Base-by-base conservation (phyloP, 805 yeast species). In the Myxozyma vanderwaltii region DNA sequence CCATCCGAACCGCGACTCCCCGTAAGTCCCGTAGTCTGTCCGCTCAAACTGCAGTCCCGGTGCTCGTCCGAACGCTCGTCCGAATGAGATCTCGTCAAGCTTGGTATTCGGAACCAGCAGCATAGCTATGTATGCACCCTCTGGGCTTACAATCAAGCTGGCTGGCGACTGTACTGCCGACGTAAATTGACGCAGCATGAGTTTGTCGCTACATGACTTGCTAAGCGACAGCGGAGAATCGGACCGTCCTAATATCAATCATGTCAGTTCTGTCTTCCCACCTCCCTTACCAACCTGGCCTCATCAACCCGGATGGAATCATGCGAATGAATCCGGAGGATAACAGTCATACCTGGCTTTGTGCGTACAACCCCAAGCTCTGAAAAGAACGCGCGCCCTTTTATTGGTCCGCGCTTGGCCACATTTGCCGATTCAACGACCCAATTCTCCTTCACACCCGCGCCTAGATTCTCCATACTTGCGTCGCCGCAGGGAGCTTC, bases 401-500 rank as follows among this genome's bases (percentile, higher is more conserved):
- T 39, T n/a, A 62, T 17, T 17, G 54, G 59, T 27, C 63, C 66
- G 24, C 62, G 61, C 1, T 54, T 63, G 17, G 66, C 24, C 6
- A 46, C 39, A 10, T 13, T n/a, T 21, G 38, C 50, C 1, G 29
- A 31, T 6, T 59, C 54, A 1, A 31, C 29, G 6, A 59, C 55
- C 58, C 63, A 52, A n/a, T 56, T 27, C 3, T 38, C 45, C 29
- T 52, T 19, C 24, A 40, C 23, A n/a, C 63, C 63, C 2, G 75
- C 59, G 26, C 70, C 68, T 0, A 73, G 40, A n/a, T 72, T 64
- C 31, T 78, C 79, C 83, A 90, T 81, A 4, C 95, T 86, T 0
- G 89, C 85, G 70, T 91, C 97, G 0, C 98, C 98, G 75, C 98
- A 91, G 0, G 97, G 97, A 0, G 86, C 77, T 62, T 88, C 94